Percentiles rank a stretch among this genome's conserved stretches.
phyloP scores from a whole-genome alignment of 306 rosid species.

The Hippophae gyantsensis region DNA sequence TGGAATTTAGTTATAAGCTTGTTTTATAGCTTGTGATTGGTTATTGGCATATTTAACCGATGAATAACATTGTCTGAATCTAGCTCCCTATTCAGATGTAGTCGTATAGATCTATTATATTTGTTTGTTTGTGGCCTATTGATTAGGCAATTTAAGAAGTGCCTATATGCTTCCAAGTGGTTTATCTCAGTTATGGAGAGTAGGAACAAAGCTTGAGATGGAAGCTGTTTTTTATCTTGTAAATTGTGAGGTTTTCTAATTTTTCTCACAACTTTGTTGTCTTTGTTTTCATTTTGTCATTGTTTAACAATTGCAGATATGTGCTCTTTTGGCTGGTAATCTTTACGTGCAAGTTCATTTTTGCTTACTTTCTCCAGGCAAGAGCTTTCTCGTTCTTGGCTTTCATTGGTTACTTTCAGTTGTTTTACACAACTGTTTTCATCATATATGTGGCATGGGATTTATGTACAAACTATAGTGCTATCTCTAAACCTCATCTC shows the following conservation, averaged over 20 bases:
- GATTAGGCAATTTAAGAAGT: too few species aligned
- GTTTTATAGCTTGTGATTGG: too few species aligned
- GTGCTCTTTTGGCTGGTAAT: conserved; percentile 77
- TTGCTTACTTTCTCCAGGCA: conserved; percentile 97
- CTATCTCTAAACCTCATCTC: conserved; percentile 6
- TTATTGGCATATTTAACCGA: too few species aligned
- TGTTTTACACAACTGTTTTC: background rate
- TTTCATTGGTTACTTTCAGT: background rate
- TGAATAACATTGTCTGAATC: too few species aligned
- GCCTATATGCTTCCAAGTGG: too few species aligned
- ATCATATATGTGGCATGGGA: background rate
- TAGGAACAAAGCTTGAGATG: too few species aligned
- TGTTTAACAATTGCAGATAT: conserved; percentile 43
- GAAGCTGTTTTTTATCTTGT: too few species aligned
- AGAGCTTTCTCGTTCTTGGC: conserved; percentile 7
- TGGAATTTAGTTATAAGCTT: too few species aligned
- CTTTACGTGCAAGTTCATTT: conserved; percentile 71
- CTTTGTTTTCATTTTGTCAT: background rate
- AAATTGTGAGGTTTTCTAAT: background rate
- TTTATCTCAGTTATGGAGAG: too few species aligned
- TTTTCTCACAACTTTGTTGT: background rate
- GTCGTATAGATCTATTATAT: too few species aligned
- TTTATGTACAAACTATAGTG: conserved; percentile 14
- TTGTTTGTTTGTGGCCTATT: too few species aligned
- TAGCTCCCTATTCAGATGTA: too few species aligned